These are phyloP conservation scores for Phyllosticta ampelicida DNA, from an alignment of 2,329 filamentous ascomycete species.

Conservation along the genomic window DNA sequence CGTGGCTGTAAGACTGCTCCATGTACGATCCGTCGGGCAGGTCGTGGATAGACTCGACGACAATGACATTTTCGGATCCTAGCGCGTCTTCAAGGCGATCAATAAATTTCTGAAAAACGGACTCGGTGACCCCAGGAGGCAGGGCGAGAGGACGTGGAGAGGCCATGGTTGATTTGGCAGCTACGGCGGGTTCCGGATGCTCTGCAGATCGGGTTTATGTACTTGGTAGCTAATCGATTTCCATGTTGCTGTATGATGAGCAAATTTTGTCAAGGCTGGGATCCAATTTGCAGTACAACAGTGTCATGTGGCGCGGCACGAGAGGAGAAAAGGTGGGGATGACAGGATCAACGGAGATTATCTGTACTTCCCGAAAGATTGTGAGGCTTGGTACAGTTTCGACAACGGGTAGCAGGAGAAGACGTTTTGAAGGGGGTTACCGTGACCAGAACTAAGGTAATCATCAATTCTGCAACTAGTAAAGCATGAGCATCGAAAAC, in stretches of 20 bases:
- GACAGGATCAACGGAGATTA: background rate
- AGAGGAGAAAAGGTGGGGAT: background rate
- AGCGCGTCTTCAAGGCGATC: background rate
- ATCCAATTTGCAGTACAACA: background rate
- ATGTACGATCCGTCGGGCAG: constrained; percentile 17
- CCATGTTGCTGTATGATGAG: background rate
- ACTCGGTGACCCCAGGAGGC: background rate
- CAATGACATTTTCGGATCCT: background rate
- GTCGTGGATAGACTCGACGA: constrained; percentile 7
- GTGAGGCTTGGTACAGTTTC: background rate
- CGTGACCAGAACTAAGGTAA: background rate
- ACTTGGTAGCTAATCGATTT: background rate
- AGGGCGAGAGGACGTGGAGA: constrained; percentile 1
- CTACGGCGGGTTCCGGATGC: background rate
- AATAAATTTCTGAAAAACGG: background rate
- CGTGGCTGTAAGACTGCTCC: constrained; percentile 19
- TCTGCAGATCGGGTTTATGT: background rate
- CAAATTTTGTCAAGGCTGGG: background rate
- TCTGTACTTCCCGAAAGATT: background rate
- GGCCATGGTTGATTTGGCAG: background rate
- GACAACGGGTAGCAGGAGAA: background rate
- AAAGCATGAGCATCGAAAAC: background rate
- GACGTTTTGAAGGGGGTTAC: no score
- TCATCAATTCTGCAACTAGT: background rate
- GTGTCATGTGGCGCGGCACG: background rate